Evolutionary conservation across 2,329 filamentous ascomycete species (phyloP), one percentile per base, ranked within the genome.

Genomic region (Colletotrichum sp.): DNA sequence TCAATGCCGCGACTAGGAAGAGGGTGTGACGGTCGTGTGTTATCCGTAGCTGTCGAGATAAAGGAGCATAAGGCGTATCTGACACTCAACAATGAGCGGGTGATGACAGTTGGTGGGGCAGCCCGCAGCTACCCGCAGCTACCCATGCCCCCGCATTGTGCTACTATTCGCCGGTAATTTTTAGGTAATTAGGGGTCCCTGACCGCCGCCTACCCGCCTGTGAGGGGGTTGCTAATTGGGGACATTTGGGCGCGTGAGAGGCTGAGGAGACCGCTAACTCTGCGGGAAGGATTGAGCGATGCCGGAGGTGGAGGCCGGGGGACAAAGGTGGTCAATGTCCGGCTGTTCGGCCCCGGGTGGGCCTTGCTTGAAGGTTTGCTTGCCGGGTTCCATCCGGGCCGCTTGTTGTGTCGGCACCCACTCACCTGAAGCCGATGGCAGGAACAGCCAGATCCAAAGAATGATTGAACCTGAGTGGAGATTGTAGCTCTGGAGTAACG

Each of bases 61-160:
- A 75, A 73, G 72, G 74, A 74, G 75, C 68, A 48, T 68, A 75
- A 60, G 67, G 71, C 71, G 74, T 65, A 69, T 65, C 70, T 73
- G 70, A 74, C 74, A 76, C 71, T 76, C 19, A 22, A 7, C 44
- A 52, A 59, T 6, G n/a, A 25, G 55, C 68, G 63, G 34, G 30
- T 57, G 69, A 52, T 32, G 28, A 39, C 16, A 39, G 52, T 22
- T 39, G 64, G 75, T 65, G 68, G 72, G 75, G 72, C 63, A 70
- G 66, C 71, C 77, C 77, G 77, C 75, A 70, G 59, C 68, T 78
- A 77, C 77, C 77, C 77, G 77, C 77, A 78, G 71, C 68, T 78
- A 78, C 75, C 77, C 77, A 77, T 74, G 73, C 39, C 57, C 75
- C 73, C 68, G 69, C 72, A 75, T 66, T 57, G 55, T 60, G 71